Evolutionary conservation across 306 rosid species (phyloP), one percentile per base, ranked within the genome.

Genomic region (Chamaecrista fasciculata): DNA sequence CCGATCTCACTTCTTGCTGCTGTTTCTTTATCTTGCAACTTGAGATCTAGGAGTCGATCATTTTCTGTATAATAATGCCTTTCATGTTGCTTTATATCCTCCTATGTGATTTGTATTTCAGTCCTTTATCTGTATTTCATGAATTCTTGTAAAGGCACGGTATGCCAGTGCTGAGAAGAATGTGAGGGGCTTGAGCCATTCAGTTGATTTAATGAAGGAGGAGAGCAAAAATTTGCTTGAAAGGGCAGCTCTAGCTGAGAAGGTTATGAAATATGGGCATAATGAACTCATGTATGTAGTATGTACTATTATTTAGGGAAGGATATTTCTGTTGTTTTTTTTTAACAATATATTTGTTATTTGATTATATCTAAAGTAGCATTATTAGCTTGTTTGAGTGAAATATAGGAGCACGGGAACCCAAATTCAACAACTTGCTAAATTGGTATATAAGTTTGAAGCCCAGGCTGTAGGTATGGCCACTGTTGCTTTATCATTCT

Each of bases 191-290:
- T 72, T 94, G 78, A 82, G 76, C 79, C 74, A 76, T 67, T 90
- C 98, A 11, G 85, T 90, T 51, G 94, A 90, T 77, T 37, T 90
- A 62, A 81, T 88, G 84, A 85, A 84, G 86, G 86, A 85, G 74
- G 98, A 94, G 81, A 83, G 96, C 85, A 62, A 68, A 70, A 94
- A 94, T 79, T 81, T 94, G 69, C 89, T 90, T 28, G 87, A 90
- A 82, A 90, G 98, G 81, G 81, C 90, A 19, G 73, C 84, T 47
- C 86, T 83, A 31, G 98, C 95, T 50, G 98, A 90, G 83, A 88
- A 79, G 78, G 95, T 90, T 62, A 85, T 94, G 98, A 86, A 79
- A 61, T 82, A 86, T 21, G 97, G 97, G 78, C 83, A 68, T 37
- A 63, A 9, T 0, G 96, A 88, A 76, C 91, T 94, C 76, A 55